These are phyloP conservation scores for Ophiobolus disseminans DNA, from an alignment of 2,329 filamentous ascomycete genomes.

Conservation along the genomic window DNA sequence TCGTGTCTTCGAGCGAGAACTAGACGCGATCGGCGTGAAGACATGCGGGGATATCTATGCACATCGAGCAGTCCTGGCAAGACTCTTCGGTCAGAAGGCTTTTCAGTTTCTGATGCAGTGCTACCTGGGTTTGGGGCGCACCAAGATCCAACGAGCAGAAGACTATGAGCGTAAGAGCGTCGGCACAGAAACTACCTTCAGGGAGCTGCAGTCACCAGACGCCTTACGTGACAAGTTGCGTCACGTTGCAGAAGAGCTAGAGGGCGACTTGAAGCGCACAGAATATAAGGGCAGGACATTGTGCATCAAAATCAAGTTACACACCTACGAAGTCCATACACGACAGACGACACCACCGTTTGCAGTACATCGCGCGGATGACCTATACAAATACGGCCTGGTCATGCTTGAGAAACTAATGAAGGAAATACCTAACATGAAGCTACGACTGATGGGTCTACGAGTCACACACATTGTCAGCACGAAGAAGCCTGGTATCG, in stretches of 20 bases:
- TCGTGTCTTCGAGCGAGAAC: conserved; percentile 87
- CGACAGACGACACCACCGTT: conserved; percentile 78
- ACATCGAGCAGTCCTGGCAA: conserved; percentile 74
- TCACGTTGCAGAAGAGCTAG: conserved; percentile 82
- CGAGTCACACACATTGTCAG: conserved; percentile 86
- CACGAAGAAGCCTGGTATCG: conserved; percentile 79
- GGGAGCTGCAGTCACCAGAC: conserved; percentile 73
- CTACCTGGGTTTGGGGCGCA: conserved; percentile 85
- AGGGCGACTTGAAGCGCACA: conserved; percentile 80
- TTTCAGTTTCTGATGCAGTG: conserved; percentile 85
- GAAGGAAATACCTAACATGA: conserved; percentile 81
- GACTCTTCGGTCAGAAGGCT: conserved; percentile 89
- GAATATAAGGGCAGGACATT: conserved; percentile 90
- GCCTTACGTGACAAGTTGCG: conserved; percentile 78
- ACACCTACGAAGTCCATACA: conserved; percentile 91
- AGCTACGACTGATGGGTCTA: conserved; percentile 83
- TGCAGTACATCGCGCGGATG: conserved; percentile 75
- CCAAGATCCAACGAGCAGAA: conserved; percentile 82
- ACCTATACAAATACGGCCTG: conserved; percentile 80
- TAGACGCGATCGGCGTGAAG: conserved; percentile 84
- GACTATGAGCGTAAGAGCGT: conserved; percentile 93
- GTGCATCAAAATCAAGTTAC: conserved; percentile 89
- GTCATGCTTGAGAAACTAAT: conserved; percentile 86
- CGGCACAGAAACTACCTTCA: conserved; percentile 91
- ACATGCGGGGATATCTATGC: conserved; percentile 87